Evolutionary conservation across 257 asterid genomes (phyloP), one percentile per base, ranked within the genome.

Genomic region (Solanum pinnatisectum): DNA sequence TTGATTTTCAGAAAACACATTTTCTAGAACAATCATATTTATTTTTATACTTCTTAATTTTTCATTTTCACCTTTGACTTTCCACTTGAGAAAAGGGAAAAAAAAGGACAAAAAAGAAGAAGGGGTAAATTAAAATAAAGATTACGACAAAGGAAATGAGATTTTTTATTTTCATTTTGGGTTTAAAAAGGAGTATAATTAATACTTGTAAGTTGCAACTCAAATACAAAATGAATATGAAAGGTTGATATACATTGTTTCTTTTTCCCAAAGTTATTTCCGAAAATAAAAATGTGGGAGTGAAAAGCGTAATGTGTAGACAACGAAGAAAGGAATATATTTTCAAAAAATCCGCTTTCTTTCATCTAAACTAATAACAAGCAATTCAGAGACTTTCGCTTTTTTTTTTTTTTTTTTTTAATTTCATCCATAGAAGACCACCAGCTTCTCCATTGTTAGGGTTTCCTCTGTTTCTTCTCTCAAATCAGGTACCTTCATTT

Each of bases 361-460:
- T 78, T 79, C 84, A 44, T 79, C 67, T 42, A 59, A 44, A 44
- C 52, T 44, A 44, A 44, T 44, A 46, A 44, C 65, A 25, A 25
- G 18, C 67, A 27, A 79, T 44, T 79, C 39, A 39, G 39, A 44
- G 39, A 79, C 84, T 79, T 81, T 10, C 68, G 3, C 16, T 46
- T 79, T 25, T 6, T 44, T 81, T 44, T 11, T 39, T 11, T 11
- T n/a, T 12, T 32, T 32, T 32, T 32, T 2, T 32, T 3, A 12
- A 12, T 27, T 27, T 5, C 70, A 81, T 81, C 85, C 85, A 79
- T 79, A 25, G 39, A 44, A 22, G 84, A 79, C 40, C 30, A 30
- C 11, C 30, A 44, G n/a, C 40, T 32, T 39, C 92, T 74, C 85
- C 87, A 70, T 85, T 88, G 89, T 88, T 92, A 94, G 97, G 97